Conservation (phyloP, 1,284 basidiomycete genomes). For the Marasmius sp. region DNA sequence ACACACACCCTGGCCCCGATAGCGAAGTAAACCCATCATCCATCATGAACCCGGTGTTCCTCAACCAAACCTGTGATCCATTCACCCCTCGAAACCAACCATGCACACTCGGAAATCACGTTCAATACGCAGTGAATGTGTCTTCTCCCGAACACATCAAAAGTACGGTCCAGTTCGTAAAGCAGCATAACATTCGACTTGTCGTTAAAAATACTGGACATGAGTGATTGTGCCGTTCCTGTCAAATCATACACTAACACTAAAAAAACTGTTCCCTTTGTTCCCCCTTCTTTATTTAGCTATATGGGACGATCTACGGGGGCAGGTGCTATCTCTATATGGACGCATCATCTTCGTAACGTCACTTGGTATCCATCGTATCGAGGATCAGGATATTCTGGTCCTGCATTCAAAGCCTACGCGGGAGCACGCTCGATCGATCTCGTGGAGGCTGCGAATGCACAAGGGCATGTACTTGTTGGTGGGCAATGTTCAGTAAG, state of each 20-base stretch:
- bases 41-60: conserved; percentile 15
- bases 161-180: conserved; percentile 19
- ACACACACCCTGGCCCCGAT: no score
- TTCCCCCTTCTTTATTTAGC: conserved; percentile 5
- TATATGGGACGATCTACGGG: conserved; percentile 23
- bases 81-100: conserved; percentile 13
- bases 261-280: neutral
- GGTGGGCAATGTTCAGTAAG: conserved; percentile 25
- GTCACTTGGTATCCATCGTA: conserved; percentile 14
- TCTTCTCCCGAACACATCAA: conserved; percentile 18
- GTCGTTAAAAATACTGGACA: conserved; percentile 25
- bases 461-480: conserved; percentile 16
- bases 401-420: conserved; percentile 15
- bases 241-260: neutral
- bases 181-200: conserved; percentile 21
- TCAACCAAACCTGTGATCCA: conserved; percentile 24
- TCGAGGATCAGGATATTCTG: conserved; percentile 10
- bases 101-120: conserved; percentile 21
- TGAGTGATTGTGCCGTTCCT: conserved; percentile 14
- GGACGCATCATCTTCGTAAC: conserved; percentile 21
- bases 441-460: conserved; percentile 14
- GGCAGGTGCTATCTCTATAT: conserved; percentile 17
- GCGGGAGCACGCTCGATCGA: conserved; percentile 15
- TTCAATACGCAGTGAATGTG: conserved; percentile 23
- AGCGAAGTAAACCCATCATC: conserved; percentile 14